These are phyloP conservation scores for Globisporangium apiculatum DNA, from an alignment of 352 stramenopile species.

Conservation along the genomic window DNA sequence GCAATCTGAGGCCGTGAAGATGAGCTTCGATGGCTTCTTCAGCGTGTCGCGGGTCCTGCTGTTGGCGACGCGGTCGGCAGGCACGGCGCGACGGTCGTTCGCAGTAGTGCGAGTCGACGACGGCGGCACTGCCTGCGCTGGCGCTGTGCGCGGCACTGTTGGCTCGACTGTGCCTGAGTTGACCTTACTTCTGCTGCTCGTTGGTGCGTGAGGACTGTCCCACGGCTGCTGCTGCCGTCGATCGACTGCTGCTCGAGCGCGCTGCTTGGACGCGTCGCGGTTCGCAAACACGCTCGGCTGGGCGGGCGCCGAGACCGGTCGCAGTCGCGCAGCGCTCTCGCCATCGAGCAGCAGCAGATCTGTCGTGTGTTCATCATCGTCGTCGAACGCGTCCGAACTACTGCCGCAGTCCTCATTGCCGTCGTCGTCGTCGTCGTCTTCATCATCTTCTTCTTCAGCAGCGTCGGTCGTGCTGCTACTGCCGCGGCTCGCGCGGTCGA, in stretches of 20 bases:
- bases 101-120: not conserved
- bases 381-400: not conserved
- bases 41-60: constrained; percentile 5
- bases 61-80: no score
- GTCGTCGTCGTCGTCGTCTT: not conserved
- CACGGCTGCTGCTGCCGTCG: not conserved
- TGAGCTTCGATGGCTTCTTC: constrained; percentile 40
- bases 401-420: not conserved
- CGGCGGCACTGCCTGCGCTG: constrained; percentile 8
- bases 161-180: not conserved
- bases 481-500: not conserved
- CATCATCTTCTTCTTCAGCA: constrained; percentile 6
- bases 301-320: constrained; percentile 16
- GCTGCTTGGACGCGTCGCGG: not conserved
- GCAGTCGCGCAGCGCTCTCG: not conserved
- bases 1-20: constrained; percentile 54
- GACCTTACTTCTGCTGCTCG: not conserved
- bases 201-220: not conserved
- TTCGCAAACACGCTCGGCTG: not conserved
- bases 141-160: constrained; percentile 24
- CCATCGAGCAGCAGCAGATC: not conserved
- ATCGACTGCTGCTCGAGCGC: no score
- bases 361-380: constrained; percentile 3
- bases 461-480: constrained; percentile 17
- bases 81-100: no score